These are phyloP conservation scores for Smithsoniella earleae DNA, from an alignment of 163 green algal genomes.

Conservation along the genomic window DNA sequence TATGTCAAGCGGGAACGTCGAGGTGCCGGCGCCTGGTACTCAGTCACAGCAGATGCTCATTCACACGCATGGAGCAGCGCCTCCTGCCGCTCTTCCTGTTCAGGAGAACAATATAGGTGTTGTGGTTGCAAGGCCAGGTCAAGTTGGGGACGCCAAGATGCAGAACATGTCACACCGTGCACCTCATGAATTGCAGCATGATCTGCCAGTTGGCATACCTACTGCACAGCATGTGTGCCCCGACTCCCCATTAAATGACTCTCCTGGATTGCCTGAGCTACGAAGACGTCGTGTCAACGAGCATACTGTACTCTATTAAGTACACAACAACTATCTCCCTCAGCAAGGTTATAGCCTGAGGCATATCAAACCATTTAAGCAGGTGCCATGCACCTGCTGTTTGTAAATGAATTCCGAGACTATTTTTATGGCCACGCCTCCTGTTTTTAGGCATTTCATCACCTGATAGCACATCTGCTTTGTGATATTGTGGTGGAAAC, in stretches of 20 bases:
- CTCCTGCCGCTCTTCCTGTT: neutral
- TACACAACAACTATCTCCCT: too few relatives aligned
- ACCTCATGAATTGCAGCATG: neutral
- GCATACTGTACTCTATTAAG: neutral
- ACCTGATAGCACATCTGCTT: too few relatives aligned
- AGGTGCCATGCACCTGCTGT: too few relatives aligned
- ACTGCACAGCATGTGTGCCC: conserved; percentile 11
- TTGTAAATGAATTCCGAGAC: neutral
- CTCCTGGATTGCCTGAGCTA: neutral
- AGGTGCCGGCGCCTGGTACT: too few relatives aligned
- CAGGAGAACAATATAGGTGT: neutral
- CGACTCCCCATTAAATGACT: neutral
- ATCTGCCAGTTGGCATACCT: neutral
- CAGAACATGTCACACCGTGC: neutral
- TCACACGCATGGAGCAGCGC: neutral
- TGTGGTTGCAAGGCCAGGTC: neutral
- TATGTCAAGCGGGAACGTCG: neutral
- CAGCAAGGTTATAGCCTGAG: too few relatives aligned
- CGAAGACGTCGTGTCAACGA: neutral
- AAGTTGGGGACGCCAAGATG: too few relatives aligned
- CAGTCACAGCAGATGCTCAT: too few relatives aligned
- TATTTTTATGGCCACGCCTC: neutral
- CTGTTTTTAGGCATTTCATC: too few relatives aligned
- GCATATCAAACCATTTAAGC: too few relatives aligned
- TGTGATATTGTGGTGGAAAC: too few relatives aligned